These are phyloP conservation scores for Artemisia tridentata DNA, from an alignment of 129 eudicot genomes.

Conservation along the genomic window DNA sequence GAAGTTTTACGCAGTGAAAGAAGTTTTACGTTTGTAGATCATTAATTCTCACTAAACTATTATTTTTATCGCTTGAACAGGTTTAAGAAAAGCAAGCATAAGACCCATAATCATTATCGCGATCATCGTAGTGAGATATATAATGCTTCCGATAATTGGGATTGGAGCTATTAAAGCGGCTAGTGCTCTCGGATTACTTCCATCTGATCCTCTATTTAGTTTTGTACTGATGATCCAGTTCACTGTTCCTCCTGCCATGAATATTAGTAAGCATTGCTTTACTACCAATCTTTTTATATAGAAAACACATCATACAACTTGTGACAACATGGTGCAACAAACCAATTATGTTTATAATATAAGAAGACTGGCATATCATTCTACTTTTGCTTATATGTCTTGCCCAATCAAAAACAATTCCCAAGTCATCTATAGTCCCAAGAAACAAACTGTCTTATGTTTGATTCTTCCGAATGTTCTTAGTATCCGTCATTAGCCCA, in stretches of 20 bases:
- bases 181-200: conserved; percentile 54
- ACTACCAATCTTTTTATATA: not conserved
- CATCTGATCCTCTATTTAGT: conserved; percentile 77
- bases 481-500: too few species aligned
- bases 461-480: too few species aligned
- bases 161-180: conserved; percentile 64
- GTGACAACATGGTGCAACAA: too few species aligned
- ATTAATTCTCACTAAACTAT: not conserved
- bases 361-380: not conserved
- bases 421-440: too few species aligned
- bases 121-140: conserved; percentile 53
- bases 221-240: conserved; percentile 85
- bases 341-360: too few species aligned
- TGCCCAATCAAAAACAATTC: too few species aligned
- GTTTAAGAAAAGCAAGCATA: conserved; percentile 49
- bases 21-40: conserved; percentile 6
- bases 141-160: conserved; percentile 62
- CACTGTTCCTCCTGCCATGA: conserved; percentile 91
- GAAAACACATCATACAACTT: too few species aligned
- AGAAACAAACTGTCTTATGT: too few species aligned
- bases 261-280: conserved; percentile 48
- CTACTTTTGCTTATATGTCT: too few species aligned
- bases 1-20: not conserved
- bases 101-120: conserved; percentile 36
- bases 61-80: conserved; percentile 23